Percentiles rank a stretch among this genome's conserved stretches.
phyloP scores from a whole-genome alignment of 306 rosid species.

The Begonia loranthoides region DNA sequence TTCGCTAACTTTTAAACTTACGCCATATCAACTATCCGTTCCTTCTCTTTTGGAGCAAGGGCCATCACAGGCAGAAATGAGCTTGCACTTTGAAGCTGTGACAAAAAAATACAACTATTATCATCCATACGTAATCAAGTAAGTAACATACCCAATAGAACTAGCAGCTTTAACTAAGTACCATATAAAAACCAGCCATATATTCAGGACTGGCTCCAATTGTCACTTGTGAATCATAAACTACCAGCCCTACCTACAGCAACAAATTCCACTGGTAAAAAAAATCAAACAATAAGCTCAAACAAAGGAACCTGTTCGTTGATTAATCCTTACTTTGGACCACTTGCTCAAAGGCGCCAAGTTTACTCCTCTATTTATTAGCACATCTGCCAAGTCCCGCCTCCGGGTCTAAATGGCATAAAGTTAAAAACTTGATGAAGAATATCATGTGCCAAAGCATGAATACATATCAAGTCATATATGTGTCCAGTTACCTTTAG shows the following conservation, averaged over 20 bases:
- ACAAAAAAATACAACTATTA: background rate
- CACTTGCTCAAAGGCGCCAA: constrained; percentile 89
- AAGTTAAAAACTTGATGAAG: constrained; percentile 2
- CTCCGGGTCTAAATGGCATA: constrained; percentile 55
- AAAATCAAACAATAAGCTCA: too few species aligned
- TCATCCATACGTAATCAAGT: too few species aligned
- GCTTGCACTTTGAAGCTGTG: constrained; percentile 92
- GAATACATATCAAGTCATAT: background rate
- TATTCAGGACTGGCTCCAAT: constrained; percentile 97
- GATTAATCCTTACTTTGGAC: constrained; percentile 60
- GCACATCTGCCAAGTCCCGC: constrained; percentile 84
- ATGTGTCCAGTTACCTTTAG: constrained; percentile 40
- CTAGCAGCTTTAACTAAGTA: background rate
- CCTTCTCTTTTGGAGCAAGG: constrained; percentile 97
- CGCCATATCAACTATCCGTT: constrained; percentile 92
- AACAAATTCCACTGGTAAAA: background rate
- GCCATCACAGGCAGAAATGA: constrained; percentile 99
- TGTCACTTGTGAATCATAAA: constrained; percentile 95
- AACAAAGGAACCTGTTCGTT: too few species aligned
- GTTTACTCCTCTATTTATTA: constrained; percentile 90
- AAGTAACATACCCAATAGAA: too few species aligned
- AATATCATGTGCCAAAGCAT: background rate
- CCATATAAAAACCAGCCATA: constrained; percentile 98
- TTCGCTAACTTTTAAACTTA: constrained; percentile 22
- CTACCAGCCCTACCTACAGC: constrained; percentile 85